phyloP scores from a whole-genome alignment of 2,329 filamentous ascomycete genomes.

The Aspergillus sojae region DNA sequence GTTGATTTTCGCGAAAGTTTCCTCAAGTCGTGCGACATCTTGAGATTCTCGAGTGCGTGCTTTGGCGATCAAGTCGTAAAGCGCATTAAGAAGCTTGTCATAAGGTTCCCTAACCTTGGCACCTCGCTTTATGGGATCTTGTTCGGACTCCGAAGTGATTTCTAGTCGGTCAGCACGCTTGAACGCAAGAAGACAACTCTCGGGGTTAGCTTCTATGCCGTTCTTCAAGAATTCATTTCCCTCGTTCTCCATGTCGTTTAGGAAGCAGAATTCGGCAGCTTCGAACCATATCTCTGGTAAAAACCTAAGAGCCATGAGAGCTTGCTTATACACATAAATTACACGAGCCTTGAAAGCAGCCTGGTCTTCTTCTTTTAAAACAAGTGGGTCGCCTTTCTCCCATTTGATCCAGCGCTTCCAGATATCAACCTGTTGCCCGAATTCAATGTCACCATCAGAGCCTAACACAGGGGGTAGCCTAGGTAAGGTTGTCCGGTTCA shows the following conservation, averaged over 20 bases:
- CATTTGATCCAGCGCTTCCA: conserved; percentile 95
- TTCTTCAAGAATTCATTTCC: conserved; percentile 79
- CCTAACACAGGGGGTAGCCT: conserved; percentile 79
- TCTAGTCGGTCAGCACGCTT: conserved; percentile 89
- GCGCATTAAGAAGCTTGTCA: conserved; percentile 76
- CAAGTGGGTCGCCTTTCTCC: conserved; percentile 91
- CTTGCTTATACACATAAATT: conserved; percentile 89
- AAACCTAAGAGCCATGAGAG: conserved; percentile 88
- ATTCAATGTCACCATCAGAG: conserved; percentile 85
- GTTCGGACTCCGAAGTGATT: conserved; percentile 72
- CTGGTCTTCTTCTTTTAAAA: conserved; percentile 79
- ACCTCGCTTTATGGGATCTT: conserved; percentile 66
- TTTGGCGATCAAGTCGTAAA: conserved; percentile 85
- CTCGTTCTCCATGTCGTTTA: conserved; percentile 70
- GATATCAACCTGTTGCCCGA: conserved; percentile 76
- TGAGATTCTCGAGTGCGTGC: conserved; percentile 67
- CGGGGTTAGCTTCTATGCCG: conserved; percentile 86
- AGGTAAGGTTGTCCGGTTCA: conserved; percentile 78
- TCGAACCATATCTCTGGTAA: conserved; percentile 97
- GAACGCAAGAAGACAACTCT: conserved; percentile 87
- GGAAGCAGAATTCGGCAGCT: conserved; percentile 88
- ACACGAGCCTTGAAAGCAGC: conserved; percentile 76
- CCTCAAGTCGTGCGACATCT: conserved; percentile 57
- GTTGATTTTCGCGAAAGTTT: conserved; percentile 51
- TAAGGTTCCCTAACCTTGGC: conserved; percentile 80